Evolutionary conservation across 2,329 filamentous ascomycete genomes (phyloP), one percentile per base, ranked within the genome.

Genomic region (Metarhizium anisopliae): DNA sequence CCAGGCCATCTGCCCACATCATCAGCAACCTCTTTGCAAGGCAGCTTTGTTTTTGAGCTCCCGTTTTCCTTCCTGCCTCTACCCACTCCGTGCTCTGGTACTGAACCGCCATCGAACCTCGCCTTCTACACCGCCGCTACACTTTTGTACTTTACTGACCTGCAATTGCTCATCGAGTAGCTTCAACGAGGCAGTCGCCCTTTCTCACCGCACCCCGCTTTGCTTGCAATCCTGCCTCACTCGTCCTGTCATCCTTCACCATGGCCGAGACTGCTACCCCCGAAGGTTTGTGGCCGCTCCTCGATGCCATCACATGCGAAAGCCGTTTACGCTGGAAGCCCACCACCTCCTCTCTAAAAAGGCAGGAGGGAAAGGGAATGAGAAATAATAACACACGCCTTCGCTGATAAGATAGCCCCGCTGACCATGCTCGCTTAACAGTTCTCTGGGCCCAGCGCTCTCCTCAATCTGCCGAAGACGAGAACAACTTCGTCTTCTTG

Each of bases 381-480:
- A 16, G 13, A 40, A 40, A 40, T 5, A 40, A 13, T 5, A 40
- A 14, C 38, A 40, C 14, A 13, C 32, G 10, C 32, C 6, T 35
- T 35, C 32, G 32, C 32, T 35, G 32, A 11, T 35, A 7, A 11
- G 1, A 11, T 35, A 6, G 2, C 45, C 18, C n/a, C 29, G 20
- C 58, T 56, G 51, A 58, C 54, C 32, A n/a, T 51, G 8, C 35
- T 50, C 29, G 51, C 42, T 54, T n/a, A 18, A 57, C 67, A 97
- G 94, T 99, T 66, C 88, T 91, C 74, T 99, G 94, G 94, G 93
- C 94, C 63, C 94, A 99, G 80, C 92, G 94, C 80, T 97, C 93
- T 50, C 25, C 45, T 49, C 20, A 47, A 25, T 94, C 86, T 68
- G 78, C 74, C 63, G 92, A 96, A 55, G 72, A 88, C 56, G 81